Evolutionary conservation across 1,139 yeast species (phyloP), one percentile per base, ranked within the genome.

Genomic region (Sugiyamaella neomexicana): DNA sequence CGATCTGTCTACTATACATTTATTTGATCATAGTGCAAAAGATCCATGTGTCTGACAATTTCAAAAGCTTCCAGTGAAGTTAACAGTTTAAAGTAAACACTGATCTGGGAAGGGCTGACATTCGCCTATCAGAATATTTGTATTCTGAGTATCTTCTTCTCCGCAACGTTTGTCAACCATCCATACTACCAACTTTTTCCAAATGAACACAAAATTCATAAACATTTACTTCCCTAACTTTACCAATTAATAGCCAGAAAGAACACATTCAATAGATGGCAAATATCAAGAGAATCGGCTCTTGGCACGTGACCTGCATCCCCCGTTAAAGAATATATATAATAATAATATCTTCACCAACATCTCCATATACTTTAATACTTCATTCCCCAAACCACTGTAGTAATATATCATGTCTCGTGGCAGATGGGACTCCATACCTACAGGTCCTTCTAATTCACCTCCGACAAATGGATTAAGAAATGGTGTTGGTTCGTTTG

Each of bases 391-490:
- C 34, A 29, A 29, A 29, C 7, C 34, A 29, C 34, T 9, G 34
- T 9, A 29, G n/a, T 27, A 37, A 37, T 16, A 38, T 38, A 38
- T 15, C 23, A 38, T 38, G 41, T 38, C 41, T 16, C 41, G 41
- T 16, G 27, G 41, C 17, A 38, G 41, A 9, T 38, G 41, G 41
- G 41, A 23, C 17, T 10, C 12, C 4, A 31, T n/a, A n/a, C 36
- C 12, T 34, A 34, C 29, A 17, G 23, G 38, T 7, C 48, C 39
- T 5, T 36, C n/a, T 25, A 23, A 15, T n/a, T 32, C 48, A 3
- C 49, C 49, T 45, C 40, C 49, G 7, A 34, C 16, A 8, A 36
- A 34, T 36, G 41, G 46, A 15, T n/a, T n/a, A 3, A 23, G 16
- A 12, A 25, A 34, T 10, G 13, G 37, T 5, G n/a, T n/a, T n/a